phyloP scores from a whole-genome alignment of 345 rosid genomes.

The Cardamine occulta region DNA sequence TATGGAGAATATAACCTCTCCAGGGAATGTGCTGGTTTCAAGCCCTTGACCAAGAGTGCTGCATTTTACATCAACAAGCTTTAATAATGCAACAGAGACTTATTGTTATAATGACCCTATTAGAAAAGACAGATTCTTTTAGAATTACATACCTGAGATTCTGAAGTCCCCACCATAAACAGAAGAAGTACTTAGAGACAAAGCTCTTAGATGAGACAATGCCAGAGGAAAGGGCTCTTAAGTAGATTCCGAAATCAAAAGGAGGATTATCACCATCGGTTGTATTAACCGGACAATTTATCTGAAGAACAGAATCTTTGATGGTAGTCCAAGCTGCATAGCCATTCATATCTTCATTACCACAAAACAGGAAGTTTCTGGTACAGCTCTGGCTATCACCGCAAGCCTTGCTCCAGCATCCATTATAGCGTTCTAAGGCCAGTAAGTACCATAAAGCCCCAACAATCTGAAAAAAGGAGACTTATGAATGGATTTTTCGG shows the following conservation, averaged over 20 bases:
- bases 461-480: slow-evolving; percentile 60
- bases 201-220: slow-evolving; percentile 79
- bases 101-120: neutral
- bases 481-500: neutral
- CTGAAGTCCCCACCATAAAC: slow-evolving; percentile 99
- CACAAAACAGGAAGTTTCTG: slow-evolving; percentile 69
- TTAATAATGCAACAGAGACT: slow-evolving; percentile 7
- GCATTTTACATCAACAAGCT: slow-evolving; percentile 32
- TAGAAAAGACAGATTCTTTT: neutral
- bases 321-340: slow-evolving; percentile 55
- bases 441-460: slow-evolving; percentile 95
- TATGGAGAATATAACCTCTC: slow-evolving; percentile 85
- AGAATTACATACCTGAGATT: slow-evolving; percentile 69
- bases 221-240: slow-evolving; percentile 68
- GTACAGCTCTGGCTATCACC: slow-evolving; percentile 37
- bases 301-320: slow-evolving; percentile 43
- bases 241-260: slow-evolving; percentile 81
- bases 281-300: slow-evolving; percentile 44
- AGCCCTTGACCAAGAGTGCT: slow-evolving; percentile 99
- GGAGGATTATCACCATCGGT: slow-evolving; percentile 49
- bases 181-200: slow-evolving; percentile 76
- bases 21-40: slow-evolving; percentile 83
- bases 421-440: slow-evolving; percentile 78
- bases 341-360: slow-evolving; percentile 57
- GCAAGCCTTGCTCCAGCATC: slow-evolving; percentile 78